Evolutionary conservation across 495 filamentous ascomycete genomes (phyloP).

Genomic region (Aspergillus nanangensis): DNA sequence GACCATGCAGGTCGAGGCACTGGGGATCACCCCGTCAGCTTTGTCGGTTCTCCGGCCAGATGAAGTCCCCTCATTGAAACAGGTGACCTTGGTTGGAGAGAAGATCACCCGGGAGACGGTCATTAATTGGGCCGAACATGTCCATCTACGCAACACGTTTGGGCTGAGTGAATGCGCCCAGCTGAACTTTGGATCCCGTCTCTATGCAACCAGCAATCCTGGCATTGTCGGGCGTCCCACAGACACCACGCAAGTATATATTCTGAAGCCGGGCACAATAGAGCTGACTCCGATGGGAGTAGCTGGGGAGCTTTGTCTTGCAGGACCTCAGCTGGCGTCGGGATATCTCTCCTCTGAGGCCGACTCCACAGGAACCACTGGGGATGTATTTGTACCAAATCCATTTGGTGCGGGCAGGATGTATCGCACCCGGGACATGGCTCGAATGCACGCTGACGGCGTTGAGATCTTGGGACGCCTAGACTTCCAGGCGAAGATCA

Average conservation of each 20-base stretch:
- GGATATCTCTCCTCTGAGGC: too few species aligned
- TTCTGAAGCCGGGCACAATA: not conserved
- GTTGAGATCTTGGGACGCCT: slow-evolving; percentile 35
- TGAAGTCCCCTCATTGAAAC: slow-evolving; percentile 3
- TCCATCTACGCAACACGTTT: slow-evolving; percentile 11
- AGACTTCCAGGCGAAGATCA: slow-evolving; percentile 42
- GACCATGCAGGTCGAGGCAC: slow-evolving; percentile 5
- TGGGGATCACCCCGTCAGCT: slow-evolving; percentile 10
- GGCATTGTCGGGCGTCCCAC: slow-evolving; percentile 5
- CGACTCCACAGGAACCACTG: slow-evolving; percentile 19
- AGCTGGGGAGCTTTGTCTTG: slow-evolving; percentile 5
- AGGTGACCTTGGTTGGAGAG: slow-evolving; percentile 5
- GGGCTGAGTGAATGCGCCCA: slow-evolving; percentile 18
- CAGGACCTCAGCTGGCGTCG: slow-evolving; percentile 10
- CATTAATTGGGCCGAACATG: slow-evolving; percentile 10
- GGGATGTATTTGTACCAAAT: slow-evolving; percentile 20
- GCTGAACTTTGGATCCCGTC: slow-evolving; percentile 10
- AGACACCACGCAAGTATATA: not conserved
- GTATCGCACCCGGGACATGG: slow-evolving; percentile 34
- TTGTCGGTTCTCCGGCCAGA: slow-evolving; percentile 3
- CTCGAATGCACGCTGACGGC: slow-evolving; percentile 20
- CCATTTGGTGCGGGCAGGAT: slow-evolving; percentile 16
- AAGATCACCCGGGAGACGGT: slow-evolving; percentile 2
- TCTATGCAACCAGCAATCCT: slow-evolving; percentile 25
- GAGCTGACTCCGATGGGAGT: slow-evolving; percentile 5